A percentile compares a stretch with the other conserved stretches of the same genome.
These are phyloP conservation scores for Boletus semigastroideus DNA, from an alignment of 1,284 basidiomycete species.

Conservation along the genomic window DNA sequence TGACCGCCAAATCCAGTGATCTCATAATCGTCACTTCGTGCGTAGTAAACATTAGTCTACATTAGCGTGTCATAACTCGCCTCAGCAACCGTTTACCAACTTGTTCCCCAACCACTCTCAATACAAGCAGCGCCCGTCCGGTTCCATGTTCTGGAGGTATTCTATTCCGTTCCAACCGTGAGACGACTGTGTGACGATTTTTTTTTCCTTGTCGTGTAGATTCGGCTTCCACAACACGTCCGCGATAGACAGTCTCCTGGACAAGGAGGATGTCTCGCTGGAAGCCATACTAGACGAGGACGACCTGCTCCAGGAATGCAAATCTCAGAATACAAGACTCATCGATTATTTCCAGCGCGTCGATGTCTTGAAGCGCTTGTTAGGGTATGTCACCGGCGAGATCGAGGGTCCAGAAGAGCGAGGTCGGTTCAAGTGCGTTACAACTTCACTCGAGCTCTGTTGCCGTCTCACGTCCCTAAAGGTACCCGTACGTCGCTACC, in stretches of 20 bases:
- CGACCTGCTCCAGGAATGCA: slow-evolving; percentile 94
- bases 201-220: slow-evolving; percentile 40
- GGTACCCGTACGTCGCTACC: slow-evolving; percentile 92
- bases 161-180: neutral
- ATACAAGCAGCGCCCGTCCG: slow-evolving; percentile 20
- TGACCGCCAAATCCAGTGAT: slow-evolving; percentile 27
- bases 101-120: slow-evolving; percentile 9
- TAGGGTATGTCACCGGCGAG: slow-evolving; percentile 84
- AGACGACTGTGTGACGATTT: slow-evolving; percentile 3
- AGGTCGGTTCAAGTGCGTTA: slow-evolving; percentile 72
- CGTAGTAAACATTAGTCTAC: slow-evolving; percentile 1
- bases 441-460: neutral
- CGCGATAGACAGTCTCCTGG: slow-evolving; percentile 77
- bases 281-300: slow-evolving; percentile 94
- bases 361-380: slow-evolving; percentile 75
- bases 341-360: slow-evolving; percentile 83
- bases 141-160: slow-evolving; percentile 46
- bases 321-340: slow-evolving; percentile 87
- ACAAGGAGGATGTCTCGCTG: slow-evolving; percentile 81
- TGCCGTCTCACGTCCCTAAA: slow-evolving; percentile 33
- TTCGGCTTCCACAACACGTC: slow-evolving; percentile 85
- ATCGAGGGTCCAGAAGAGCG: slow-evolving; percentile 73
- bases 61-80: slow-evolving; percentile 24
- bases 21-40: slow-evolving; percentile 11
- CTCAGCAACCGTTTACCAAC: slow-evolving; percentile 10